Conservation (phyloP, 345 rosid genomes). For the Salix exigua region DNA sequence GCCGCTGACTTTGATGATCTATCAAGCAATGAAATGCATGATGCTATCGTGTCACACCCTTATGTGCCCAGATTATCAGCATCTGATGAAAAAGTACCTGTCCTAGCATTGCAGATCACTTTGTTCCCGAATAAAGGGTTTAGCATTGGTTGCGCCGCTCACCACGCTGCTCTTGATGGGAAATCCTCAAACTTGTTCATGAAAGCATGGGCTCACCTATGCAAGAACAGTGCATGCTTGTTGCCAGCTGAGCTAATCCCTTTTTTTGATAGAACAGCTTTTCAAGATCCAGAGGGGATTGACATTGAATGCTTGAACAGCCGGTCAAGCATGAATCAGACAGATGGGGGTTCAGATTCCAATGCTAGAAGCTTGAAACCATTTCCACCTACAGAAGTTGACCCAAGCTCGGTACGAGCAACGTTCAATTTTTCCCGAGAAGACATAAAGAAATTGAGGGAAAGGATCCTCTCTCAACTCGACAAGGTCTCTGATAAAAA, state of each 20-base stretch:
- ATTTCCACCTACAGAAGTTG: neutral
- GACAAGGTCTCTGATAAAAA: neutral
- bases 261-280: neutral
- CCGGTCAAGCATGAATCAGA: neutral
- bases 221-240: neutral
- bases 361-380: neutral
- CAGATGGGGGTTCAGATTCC: neutral
- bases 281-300: neutral
- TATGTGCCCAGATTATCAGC: slow-evolving; percentile 3
- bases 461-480: neutral
- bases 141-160: slow-evolving; percentile 11
- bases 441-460: slow-evolving; percentile 27
- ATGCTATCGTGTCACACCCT: neutral
- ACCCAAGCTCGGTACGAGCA: slow-evolving; percentile 15
- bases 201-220: slow-evolving; percentile 17
- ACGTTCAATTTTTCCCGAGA: slow-evolving; percentile 29
- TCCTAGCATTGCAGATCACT: slow-evolving; percentile 13
- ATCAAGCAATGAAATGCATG: neutral
- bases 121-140: slow-evolving; percentile 17
- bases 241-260: neutral
- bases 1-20: neutral
- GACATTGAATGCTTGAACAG: neutral
- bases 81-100: slow-evolving; percentile 2
- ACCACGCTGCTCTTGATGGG: slow-evolving; percentile 17
- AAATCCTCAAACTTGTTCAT: slow-evolving; percentile 5